Conservation (phyloP, 2,329 filamentous ascomycete species). For the Neonectria magnoliae region DNA sequence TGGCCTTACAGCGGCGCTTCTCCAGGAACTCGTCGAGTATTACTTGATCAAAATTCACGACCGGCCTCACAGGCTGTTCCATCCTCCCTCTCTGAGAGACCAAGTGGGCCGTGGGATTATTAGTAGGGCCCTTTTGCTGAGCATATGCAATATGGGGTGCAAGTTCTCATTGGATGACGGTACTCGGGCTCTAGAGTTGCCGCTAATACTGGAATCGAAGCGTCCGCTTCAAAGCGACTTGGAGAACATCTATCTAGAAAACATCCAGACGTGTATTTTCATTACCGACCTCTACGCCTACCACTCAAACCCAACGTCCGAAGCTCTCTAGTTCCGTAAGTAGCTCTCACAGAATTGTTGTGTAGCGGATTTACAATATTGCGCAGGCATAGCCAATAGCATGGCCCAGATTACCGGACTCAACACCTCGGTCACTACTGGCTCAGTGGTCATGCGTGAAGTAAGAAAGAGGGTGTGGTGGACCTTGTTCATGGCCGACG, state of each 20-base stretch:
- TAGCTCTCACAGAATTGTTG: no score
- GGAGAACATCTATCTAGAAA: constrained; percentile 27
- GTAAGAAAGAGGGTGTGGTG: constrained; percentile 24
- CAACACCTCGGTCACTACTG: not conserved
- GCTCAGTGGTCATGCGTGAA: not conserved
- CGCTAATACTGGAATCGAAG: constrained; percentile 14
- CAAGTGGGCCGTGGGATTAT: not conserved
- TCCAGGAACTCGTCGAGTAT: no score
- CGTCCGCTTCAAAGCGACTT: constrained; percentile 14
- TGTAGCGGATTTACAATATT: not conserved
- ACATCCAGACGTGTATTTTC: constrained; percentile 26
- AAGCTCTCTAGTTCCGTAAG: constrained; percentile 24
- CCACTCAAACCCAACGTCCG: constrained; percentile 14
- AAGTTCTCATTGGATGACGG: constrained; percentile 8
- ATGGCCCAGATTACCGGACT: constrained; percentile 20
- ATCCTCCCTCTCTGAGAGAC: no score
- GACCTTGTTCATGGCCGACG: constrained; percentile 31
- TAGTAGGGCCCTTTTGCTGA: constrained; percentile 13
- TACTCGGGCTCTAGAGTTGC: not conserved
- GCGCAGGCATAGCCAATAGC: constrained; percentile 17
- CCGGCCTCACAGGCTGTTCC: no score
- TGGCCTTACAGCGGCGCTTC: no score
- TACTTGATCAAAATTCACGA: no score
- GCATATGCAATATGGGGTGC: constrained; percentile 23
- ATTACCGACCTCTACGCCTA: constrained; percentile 15